phyloP scores from a whole-genome alignment of 2,329 filamentous ascomycete genomes.

The Aspergillus ibericus region DNA sequence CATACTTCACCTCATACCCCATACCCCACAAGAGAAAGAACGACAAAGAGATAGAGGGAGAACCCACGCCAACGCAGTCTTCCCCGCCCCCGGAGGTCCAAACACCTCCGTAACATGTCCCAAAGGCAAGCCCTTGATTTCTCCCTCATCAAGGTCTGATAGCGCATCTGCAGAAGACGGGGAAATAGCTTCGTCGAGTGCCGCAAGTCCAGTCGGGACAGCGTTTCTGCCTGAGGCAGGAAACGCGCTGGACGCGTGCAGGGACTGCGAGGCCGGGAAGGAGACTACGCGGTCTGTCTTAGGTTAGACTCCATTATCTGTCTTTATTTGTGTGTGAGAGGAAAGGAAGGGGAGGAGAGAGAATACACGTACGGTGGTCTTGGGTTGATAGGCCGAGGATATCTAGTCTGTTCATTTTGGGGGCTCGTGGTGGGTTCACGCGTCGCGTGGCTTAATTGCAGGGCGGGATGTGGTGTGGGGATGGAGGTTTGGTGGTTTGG shows the following conservation, averaged over 20 bases:
- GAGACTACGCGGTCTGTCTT: conserved; percentile 32
- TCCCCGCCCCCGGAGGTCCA: conserved; percentile 82
- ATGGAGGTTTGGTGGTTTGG: neutral
- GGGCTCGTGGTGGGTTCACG: neutral
- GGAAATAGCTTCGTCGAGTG: conserved; percentile 46
- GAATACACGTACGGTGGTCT: conserved; percentile 29
- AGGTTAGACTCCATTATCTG: neutral
- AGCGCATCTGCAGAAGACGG: neutral
- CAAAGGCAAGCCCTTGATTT: conserved; percentile 62
- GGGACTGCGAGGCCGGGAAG: conserved; percentile 39
- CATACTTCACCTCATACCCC: conserved; percentile 10
- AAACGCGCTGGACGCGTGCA: conserved; percentile 28
- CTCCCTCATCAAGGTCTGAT: conserved; percentile 7
- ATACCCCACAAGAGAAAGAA: neutral
- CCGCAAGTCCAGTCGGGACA: conserved; percentile 47
- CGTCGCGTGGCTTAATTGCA: neutral
- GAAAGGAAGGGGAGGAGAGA: neutral
- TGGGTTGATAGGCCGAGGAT: conserved; percentile 32
- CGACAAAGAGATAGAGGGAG: conserved; percentile 1
- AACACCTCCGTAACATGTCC: conserved; percentile 84
- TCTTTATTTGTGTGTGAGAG: too few relatives aligned
- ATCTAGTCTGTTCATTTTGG: conserved; percentile 30
- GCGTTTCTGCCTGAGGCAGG: conserved; percentile 13
- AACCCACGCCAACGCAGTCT: conserved; percentile 76
- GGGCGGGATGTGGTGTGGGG: neutral